phyloP scores from a whole-genome alignment of 495 filamentous ascomycete species.

The Penicillium steckii region DNA sequence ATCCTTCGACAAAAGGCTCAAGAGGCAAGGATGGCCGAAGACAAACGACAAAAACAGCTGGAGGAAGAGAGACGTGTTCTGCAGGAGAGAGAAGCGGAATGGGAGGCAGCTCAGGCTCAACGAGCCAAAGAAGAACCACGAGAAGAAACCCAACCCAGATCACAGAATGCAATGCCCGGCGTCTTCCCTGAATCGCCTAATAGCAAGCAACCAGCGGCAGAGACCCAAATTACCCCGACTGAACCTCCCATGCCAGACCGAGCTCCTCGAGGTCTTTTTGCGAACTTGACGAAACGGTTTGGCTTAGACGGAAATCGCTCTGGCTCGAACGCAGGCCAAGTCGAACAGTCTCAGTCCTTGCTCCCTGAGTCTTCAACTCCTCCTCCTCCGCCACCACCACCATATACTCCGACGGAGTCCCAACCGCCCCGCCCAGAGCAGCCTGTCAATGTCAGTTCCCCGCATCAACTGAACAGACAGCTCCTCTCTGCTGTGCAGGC shows the following conservation, averaged over 20 bases:
- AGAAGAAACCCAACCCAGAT: conserved; percentile 22
- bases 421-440: conserved; percentile 37
- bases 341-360: conserved; percentile 25
- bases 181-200: conserved; percentile 64
- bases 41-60: conserved; percentile 70
- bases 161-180: conserved; percentile 60
- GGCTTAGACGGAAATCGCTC: conserved; percentile 55
- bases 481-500: conserved; percentile 79
- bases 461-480: conserved; percentile 52
- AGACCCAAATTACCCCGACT: conserved; percentile 21
- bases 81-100: conserved; percentile 62
- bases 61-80: conserved; percentile 68
- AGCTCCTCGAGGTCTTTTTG: conserved; percentile 57
- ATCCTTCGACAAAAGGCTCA: conserved; percentile 82
- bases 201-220: conserved; percentile 23
- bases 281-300: conserved; percentile 60
- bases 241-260: conserved; percentile 29
- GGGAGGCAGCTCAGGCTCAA: conserved; percentile 37
- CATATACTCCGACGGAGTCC: conserved; percentile 42
- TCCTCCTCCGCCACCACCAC: conserved; percentile 46
- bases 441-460: conserved; percentile 42
- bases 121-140: conserved; percentile 24
- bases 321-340: conserved; percentile 21
- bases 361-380: conserved; percentile 26
- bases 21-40: conserved; percentile 81